Evolutionary conservation across 805 yeast species (phyloP).

Genomic region (Candida sphagnicola): DNA sequence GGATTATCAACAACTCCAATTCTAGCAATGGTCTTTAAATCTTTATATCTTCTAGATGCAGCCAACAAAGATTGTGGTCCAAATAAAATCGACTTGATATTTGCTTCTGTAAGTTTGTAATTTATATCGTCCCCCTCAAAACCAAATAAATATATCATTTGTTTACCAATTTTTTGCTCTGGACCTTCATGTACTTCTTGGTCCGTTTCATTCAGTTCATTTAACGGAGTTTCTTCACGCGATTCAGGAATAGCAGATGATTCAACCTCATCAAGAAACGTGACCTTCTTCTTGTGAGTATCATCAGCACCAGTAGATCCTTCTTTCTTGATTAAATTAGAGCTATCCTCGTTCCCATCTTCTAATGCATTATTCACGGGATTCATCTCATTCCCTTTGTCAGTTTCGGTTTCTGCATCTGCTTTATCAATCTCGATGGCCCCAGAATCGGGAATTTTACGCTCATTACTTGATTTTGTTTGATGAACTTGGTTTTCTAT

Average conservation of each 20-base stretch:
- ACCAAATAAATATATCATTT: constrained; percentile 51
- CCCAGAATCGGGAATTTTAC: too few relatives aligned
- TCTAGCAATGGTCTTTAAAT: constrained; percentile 48
- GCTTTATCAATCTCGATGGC: background rate
- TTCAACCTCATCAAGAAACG: constrained; percentile 17
- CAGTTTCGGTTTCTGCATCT: too few relatives aligned
- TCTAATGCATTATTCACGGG: background rate
- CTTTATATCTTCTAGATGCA: constrained; percentile 49
- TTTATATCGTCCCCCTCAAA: constrained; percentile 34
- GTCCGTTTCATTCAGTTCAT: constrained; percentile 4
- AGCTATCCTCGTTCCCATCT: background rate
- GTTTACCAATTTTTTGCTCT: constrained; percentile 52
- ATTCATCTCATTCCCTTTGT: background rate
- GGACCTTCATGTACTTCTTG: constrained; percentile 61
- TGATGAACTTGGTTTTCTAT: too few relatives aligned
- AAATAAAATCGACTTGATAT: constrained; percentile 41
- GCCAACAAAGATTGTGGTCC: constrained; percentile 57
- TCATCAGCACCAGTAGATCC: background rate
- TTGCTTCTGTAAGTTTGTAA: constrained; percentile 17
- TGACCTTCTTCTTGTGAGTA: constrained; percentile 15
- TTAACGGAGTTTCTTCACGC: constrained; percentile 6
- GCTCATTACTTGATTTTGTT: too few relatives aligned
- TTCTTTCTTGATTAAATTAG: background rate
- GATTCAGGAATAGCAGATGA: constrained; percentile 5
- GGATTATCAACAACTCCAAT: constrained; percentile 39